Conservation (phyloP, 1,284 basidiomycete genomes). For the Exobasidium rhododendri region DNA sequence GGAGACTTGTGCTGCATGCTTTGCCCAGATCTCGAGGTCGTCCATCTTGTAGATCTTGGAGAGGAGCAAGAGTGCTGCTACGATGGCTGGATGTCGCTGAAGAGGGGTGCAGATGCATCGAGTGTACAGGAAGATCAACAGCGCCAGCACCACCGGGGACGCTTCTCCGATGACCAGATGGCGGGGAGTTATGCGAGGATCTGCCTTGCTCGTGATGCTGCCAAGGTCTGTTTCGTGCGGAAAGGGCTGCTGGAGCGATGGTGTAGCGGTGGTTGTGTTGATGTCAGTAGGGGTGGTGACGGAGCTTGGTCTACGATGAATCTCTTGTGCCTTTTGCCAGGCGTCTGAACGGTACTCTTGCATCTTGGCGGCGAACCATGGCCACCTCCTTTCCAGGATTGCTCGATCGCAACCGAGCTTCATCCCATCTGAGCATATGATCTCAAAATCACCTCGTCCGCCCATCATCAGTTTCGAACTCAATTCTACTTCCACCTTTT, state of each 20-base stretch:
- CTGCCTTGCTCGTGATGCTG: slow-evolving; percentile 42
- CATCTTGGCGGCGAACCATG: slow-evolving; percentile 78
- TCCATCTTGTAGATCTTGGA: slow-evolving; percentile 76
- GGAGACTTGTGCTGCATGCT: slow-evolving; percentile 77
- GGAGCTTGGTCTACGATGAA: background rate
- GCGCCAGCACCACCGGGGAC: slow-evolving; percentile 79
- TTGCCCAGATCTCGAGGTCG: slow-evolving; percentile 73
- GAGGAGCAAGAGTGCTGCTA: slow-evolving; percentile 80
- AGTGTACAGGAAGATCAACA: slow-evolving; percentile 90
- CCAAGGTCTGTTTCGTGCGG: too few species aligned
- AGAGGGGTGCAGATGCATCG: slow-evolving; percentile 77
- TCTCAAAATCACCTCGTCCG: slow-evolving; percentile 69
- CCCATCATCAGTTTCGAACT: slow-evolving; percentile 11
- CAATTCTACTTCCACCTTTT: background rate
- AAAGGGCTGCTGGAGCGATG: too few species aligned
- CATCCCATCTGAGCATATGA: slow-evolving; percentile 84
- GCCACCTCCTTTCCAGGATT: slow-evolving; percentile 81
- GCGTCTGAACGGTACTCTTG: slow-evolving; percentile 35
- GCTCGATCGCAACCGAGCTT: slow-evolving; percentile 75
- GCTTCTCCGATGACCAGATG: slow-evolving; percentile 79
- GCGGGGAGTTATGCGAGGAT: slow-evolving; percentile 74
- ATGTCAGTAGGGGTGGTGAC: background rate
- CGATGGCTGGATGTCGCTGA: slow-evolving; percentile 81
- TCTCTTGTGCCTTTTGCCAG: slow-evolving; percentile 23
- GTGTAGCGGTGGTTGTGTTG: background rate